These are phyloP conservation scores for Murraya koenigii DNA, from an alignment of 345 rosid species.

Conservation along the genomic window DNA sequence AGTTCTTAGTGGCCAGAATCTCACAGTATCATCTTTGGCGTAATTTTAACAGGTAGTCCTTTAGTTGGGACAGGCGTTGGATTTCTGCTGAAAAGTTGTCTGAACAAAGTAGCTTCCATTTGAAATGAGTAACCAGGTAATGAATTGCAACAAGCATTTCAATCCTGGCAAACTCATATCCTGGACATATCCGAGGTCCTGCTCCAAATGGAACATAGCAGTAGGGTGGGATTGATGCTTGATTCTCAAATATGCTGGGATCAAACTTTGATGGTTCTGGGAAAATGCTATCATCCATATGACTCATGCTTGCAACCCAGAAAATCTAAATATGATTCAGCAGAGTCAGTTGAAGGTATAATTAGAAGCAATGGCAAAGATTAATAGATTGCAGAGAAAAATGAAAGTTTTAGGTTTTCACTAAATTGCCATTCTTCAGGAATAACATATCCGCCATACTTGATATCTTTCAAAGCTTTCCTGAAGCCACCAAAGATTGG, in stretches of 20 bases:
- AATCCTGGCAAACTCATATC: conserved; percentile 48
- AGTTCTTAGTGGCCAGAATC: neutral
- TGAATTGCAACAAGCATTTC: conserved; percentile 47
- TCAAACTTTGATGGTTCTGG: conserved; percentile 43
- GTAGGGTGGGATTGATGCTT: conserved; percentile 45
- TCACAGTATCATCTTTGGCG: conserved; percentile 19
- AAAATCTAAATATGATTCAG: conserved; percentile 25
- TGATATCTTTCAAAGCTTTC: conserved; percentile 38
- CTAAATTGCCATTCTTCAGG: conserved; percentile 60
- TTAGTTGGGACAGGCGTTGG: conserved; percentile 47
- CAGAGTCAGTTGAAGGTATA: neutral
- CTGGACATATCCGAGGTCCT: conserved; percentile 57
- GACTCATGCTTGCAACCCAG: conserved; percentile 47
- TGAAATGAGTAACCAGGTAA: conserved; percentile 43
- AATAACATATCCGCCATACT: conserved; percentile 39
- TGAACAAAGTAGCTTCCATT: conserved; percentile 36
- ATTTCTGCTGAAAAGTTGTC: conserved; percentile 40
- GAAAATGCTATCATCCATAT: conserved; percentile 45
- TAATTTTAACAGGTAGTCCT: conserved; percentile 39
- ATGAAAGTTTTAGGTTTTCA: neutral
- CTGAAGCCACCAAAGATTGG: conserved; percentile 53
- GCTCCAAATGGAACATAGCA: conserved; percentile 47
- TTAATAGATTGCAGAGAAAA: neutral
- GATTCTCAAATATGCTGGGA: conserved; percentile 47
- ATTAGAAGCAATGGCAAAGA: neutral